These are phyloP conservation scores for Aspergillus texensis DNA, from an alignment of 2,329 filamentous ascomycete genomes.

Conservation along the genomic window DNA sequence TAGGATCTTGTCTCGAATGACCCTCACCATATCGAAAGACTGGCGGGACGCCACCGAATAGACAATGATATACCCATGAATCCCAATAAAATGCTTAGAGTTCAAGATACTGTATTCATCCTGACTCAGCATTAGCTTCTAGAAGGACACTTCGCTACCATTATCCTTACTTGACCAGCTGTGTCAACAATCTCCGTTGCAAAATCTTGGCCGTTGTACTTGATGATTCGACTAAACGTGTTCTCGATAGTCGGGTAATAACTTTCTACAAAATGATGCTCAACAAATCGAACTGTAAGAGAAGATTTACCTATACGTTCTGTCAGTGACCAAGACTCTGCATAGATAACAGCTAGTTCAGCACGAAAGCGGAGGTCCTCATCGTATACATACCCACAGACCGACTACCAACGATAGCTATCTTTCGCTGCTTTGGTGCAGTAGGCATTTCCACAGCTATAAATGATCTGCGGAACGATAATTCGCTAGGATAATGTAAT, in stretches of 20 bases:
- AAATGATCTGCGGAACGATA: slow-evolving; percentile 1
- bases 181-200: slow-evolving; percentile 98
- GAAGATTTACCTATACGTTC: slow-evolving; percentile 81
- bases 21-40: slow-evolving; percentile 95
- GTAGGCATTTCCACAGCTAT: slow-evolving; percentile 59
- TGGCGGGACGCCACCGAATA: slow-evolving; percentile 95
- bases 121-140: slow-evolving; percentile 48
- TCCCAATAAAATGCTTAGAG: slow-evolving; percentile 98
- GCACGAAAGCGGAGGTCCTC: background rate
- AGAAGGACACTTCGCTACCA: background rate
- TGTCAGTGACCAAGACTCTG: slow-evolving; percentile 14
- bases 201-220: slow-evolving; percentile 89
- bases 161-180: slow-evolving; percentile 74
- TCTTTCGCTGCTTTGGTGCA: slow-evolving; percentile 84
- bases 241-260: slow-evolving; percentile 99
- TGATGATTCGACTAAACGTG: slow-evolving; percentile 95
- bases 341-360: background rate
- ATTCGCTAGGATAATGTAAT: background rate
- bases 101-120: slow-evolving; percentile 99
- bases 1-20: slow-evolving; percentile 95
- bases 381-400: slow-evolving; percentile 70
- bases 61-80: slow-evolving; percentile 97
- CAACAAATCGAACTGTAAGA: slow-evolving; percentile 93
- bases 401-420: slow-evolving; percentile 92
- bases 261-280: slow-evolving; percentile 96